phyloP scores from a whole-genome alignment of 75 land plant species.

The Cunninghamia lanceolata region DNA sequence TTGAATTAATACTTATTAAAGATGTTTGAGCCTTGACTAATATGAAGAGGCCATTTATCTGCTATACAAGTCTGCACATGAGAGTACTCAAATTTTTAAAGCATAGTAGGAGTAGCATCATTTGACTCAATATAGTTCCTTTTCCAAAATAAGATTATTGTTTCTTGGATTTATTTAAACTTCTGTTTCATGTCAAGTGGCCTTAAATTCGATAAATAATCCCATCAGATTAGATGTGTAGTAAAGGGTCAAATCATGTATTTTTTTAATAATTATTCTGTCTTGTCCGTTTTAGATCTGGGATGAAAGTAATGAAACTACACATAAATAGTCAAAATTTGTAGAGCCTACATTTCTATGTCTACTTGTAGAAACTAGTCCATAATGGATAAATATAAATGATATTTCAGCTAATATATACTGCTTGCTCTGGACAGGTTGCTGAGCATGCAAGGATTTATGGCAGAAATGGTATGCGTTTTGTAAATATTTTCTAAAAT shows the following conservation, averaged over 20 bases:
- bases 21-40: neutral
- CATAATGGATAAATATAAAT: neutral
- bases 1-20: neutral
- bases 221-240: neutral
- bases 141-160: neutral
- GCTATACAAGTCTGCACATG: neutral
- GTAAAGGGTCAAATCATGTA: neutral
- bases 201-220: neutral
- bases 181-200: neutral
- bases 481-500: neutral
- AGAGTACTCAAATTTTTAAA: neutral
- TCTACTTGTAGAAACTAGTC: neutral
- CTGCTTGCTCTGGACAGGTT: constrained; percentile 32
- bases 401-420: neutral
- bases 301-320: neutral
- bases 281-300: neutral
- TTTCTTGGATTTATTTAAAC: neutral
- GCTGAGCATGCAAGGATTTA: constrained; percentile 42
- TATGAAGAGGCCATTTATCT: neutral
- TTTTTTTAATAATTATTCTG: neutral
- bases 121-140: neutral
- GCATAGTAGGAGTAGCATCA: neutral
- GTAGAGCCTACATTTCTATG: neutral
- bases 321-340: neutral
- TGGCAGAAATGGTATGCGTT: constrained; percentile 47